Base-by-base conservation (phyloP, 192 early-diverging fungal species). In the Coemansia sp. region DNA sequence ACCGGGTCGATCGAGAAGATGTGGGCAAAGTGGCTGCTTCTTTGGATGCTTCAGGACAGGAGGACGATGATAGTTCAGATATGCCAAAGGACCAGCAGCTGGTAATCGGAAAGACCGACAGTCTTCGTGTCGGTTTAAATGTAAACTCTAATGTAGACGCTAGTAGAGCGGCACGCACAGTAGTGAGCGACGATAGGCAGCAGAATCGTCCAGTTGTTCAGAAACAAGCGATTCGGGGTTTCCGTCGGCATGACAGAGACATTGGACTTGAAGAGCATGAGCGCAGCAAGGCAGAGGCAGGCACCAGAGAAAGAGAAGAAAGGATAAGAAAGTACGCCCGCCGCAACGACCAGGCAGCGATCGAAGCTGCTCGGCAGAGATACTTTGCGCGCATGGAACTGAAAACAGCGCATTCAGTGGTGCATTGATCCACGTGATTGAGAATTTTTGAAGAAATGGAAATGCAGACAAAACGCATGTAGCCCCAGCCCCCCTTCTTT, bases 1-100 rank as follows among this genome's bases (percentile, higher is more conserved):
- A 69, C n/a, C 74, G 86, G 61, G 85, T 86, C 1, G 75, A 87
- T 22, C 72, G 84, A 9, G 84, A 86, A 33, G 93, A 86, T 60
- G 68, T 82, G 57, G 71, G 89, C 57, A 86, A 88, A 57, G 90
- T 84, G 25, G 74, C 87, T 0, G 70, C 69, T 4, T 44, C 19
- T 36, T 13, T 48, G 6, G 20, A 19, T 23, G 25, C 9, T 4
- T n/a, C n/a, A n/a, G n/a, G n/a, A n/a, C n/a, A n/a, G n/a, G n/a
- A n/a, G n/a, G 36, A 11, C 2, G 33, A 9, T 7, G 7, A 34
- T 9, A 23, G 2, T 2, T 15, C 22, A 2, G 14, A 22, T 7
- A 28, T 37, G 17, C 23, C 31, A 38, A 38, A 38, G 55, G 37
- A 23, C 15, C 37, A 4, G 22, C 44, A 1, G 44, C 22, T n/a